phyloP scores from a whole-genome alignment of 1,139 yeast genomes.

The Geotrichum bryndzae region DNA sequence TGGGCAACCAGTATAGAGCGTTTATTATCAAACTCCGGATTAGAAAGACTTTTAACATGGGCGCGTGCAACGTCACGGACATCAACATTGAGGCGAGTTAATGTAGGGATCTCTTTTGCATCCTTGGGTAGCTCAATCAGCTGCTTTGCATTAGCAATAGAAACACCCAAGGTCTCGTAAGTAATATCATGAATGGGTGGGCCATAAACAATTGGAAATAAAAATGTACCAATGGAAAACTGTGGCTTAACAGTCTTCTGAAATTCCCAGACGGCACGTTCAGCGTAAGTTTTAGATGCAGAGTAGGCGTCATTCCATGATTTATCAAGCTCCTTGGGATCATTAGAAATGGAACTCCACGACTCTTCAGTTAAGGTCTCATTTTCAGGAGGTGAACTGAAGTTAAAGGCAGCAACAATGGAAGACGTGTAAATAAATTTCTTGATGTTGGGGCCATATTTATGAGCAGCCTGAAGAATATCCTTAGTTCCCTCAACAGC shows the following conservation, averaged over 20 bases:
- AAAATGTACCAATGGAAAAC: conserved; percentile 39
- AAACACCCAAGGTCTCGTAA: conserved; percentile 6
- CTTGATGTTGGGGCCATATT: too few species aligned
- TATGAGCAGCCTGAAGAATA: too few species aligned
- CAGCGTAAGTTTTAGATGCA: conserved; percentile 39
- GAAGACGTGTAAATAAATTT: too few species aligned
- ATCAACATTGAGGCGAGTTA: conserved; percentile 4
- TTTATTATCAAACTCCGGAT: conserved; percentile 19
- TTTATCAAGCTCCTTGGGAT: background rate
- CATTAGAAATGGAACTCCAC: background rate
- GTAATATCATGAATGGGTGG: conserved; percentile 30
- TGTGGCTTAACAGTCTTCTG: conserved; percentile 33
- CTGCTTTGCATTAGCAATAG: conserved; percentile 14
- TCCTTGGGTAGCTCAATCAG: background rate
- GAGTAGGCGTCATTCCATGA: conserved; percentile 31
- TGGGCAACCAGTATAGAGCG: too few species aligned
- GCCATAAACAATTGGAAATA: conserved; percentile 46
- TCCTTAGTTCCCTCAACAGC: too few species aligned
- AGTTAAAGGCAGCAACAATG: conserved; percentile 36
- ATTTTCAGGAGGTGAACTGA: conserved; percentile 18
- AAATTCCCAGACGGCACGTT: conserved; percentile 43
- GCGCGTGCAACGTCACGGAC: conserved; percentile 13
- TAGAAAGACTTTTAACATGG: conserved; percentile 19
- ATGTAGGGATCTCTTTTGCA: background rate
- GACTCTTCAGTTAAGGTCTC: background rate